phyloP scores from a whole-genome alignment of 75 land plant genomes.

The Sequoiadendron giganteum region DNA sequence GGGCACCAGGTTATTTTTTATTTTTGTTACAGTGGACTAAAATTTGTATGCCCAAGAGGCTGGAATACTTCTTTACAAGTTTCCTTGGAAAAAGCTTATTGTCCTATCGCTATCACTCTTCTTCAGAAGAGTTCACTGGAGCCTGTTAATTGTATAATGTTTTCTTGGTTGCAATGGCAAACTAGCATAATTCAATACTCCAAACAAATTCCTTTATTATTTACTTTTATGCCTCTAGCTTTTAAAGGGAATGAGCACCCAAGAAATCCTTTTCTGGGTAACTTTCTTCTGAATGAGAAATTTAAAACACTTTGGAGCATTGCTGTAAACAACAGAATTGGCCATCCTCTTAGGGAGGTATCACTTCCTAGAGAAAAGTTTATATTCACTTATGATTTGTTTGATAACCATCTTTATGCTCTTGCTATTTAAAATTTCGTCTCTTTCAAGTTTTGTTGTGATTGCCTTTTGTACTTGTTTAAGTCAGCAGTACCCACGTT shows the following conservation, averaged over 20 bases:
- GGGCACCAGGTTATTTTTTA: conserved; percentile 1
- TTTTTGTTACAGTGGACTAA: not conserved
- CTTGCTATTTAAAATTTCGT: not conserved
- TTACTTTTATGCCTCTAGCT: not conserved
- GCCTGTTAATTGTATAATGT: not conserved
- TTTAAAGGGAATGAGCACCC: not conserved
- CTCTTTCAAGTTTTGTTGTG: not conserved
- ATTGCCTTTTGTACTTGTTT: not conserved
- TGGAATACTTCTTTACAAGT: not conserved
- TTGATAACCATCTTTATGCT: not conserved
- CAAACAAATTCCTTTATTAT: not conserved
- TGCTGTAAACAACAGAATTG: not conserved
- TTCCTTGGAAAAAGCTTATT: not conserved
- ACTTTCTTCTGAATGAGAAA: not conserved
- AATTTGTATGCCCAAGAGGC: not conserved
- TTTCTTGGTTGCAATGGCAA: not conserved
- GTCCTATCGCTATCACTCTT: not conserved
- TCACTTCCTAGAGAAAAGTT: not conserved
- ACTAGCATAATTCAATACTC: not conserved
- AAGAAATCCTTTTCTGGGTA: not conserved
- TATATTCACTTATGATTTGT: not conserved
- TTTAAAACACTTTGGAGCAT: not conserved
- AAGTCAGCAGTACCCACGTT: not conserved
- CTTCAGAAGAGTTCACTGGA: conserved; percentile 4
- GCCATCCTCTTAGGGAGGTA: not conserved